phyloP scores from a whole-genome alignment of 129 eudicot species.

The Mikania micrantha region DNA sequence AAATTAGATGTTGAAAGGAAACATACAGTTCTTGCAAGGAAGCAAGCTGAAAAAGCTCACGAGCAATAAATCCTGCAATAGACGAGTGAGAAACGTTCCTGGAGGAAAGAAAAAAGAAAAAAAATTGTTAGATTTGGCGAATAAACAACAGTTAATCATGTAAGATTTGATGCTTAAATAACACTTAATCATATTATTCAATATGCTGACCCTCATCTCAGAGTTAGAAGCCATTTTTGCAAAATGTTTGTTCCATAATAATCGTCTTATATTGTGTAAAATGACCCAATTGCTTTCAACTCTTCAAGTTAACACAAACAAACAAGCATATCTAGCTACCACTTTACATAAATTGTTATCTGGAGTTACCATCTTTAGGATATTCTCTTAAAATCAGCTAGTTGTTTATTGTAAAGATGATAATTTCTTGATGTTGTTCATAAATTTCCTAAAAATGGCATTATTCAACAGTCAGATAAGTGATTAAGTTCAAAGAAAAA shows the following conservation, averaged over 20 bases:
- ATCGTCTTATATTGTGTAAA: background rate
- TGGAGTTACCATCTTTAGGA: background rate
- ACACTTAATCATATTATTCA: background rate
- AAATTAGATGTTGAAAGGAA: slow-evolving; percentile 6
- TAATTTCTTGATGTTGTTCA: background rate
- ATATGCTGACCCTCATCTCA: background rate
- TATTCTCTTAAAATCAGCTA: background rate
- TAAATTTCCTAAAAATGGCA: too few species aligned
- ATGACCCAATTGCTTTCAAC: background rate
- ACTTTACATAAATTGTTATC: background rate
- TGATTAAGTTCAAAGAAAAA: too few species aligned
- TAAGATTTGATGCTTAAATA: background rate
- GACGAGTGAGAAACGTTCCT: slow-evolving; percentile 85
- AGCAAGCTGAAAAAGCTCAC: slow-evolving; percentile 62
- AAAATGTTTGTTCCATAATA: background rate
- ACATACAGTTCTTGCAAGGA: slow-evolving; percentile 75
- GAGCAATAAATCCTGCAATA: slow-evolving; percentile 74
- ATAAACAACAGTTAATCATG: too few species aligned
- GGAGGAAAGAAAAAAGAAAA: slow-evolving; percentile 29
- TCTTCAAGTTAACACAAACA: background rate
- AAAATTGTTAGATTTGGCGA: too few species aligned
- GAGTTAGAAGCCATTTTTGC: background rate
- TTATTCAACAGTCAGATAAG: too few species aligned
- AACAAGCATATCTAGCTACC: too few species aligned
- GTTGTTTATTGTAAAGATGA: background rate